These are phyloP conservation scores for Rhododendron kiyosumense DNA, from an alignment of 148 eudicot species.

Conservation along the genomic window DNA sequence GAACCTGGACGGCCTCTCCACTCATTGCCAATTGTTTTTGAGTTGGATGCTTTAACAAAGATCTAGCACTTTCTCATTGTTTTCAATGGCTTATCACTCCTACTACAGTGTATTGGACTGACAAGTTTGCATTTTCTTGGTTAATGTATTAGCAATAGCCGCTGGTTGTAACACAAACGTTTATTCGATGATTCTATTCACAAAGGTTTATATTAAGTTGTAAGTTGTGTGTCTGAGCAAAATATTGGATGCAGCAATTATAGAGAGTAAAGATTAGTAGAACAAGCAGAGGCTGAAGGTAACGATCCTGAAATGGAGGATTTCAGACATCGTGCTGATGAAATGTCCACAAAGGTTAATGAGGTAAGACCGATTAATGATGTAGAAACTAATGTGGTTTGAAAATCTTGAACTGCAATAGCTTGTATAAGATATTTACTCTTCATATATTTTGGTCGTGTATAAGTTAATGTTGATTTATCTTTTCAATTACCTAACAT, in stretches of 20 bases:
- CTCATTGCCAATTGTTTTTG: too few relatives aligned
- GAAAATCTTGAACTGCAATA: neutral
- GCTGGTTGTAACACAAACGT: neutral
- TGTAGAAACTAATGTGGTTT: neutral
- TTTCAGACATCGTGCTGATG: constrained; percentile 30
- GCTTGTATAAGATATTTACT: neutral
- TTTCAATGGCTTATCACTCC: too few relatives aligned
- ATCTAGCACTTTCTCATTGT: too few relatives aligned
- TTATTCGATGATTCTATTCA: too few relatives aligned
- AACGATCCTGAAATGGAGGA: constrained; percentile 20
- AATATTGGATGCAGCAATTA: neutral
- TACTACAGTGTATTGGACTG: too few relatives aligned
- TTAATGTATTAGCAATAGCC: too few relatives aligned
- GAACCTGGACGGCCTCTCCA: too few relatives aligned
- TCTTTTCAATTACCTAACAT: too few relatives aligned
- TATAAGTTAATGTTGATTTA: neutral
- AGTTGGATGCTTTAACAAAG: too few relatives aligned
- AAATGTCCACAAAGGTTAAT: constrained; percentile 35
- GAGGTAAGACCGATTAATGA: constrained; percentile 17
- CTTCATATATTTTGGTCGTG: neutral
- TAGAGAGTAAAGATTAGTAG: neutral
- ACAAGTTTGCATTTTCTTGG: too few relatives aligned
- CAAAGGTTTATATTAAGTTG: too few relatives aligned
- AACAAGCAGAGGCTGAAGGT: neutral
- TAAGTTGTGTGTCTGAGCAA: too few relatives aligned